A percentile compares a stretch with the other conserved stretches of the same genome.
Conservation (phyloP, 352 stramenopile genomes). For the Phytophthora parvispora region DNA sequence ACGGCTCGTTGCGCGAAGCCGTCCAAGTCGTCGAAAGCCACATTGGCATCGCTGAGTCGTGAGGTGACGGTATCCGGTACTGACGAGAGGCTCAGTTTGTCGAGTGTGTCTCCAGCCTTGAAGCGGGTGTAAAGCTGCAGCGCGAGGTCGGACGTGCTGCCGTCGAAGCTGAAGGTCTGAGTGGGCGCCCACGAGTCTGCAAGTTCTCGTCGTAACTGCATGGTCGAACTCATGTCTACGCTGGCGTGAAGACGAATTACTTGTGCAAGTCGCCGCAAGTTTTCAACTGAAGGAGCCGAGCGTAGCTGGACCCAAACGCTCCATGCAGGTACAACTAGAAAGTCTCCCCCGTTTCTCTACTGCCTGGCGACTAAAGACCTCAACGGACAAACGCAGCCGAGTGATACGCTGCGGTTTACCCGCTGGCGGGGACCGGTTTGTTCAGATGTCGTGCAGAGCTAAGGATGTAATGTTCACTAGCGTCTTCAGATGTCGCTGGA, state of each 20-base stretch:
- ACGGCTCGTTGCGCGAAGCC: conserved; percentile 59
- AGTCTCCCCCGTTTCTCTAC: conserved; percentile 1
- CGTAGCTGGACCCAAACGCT: neutral
- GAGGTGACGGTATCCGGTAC: conserved; percentile 29
- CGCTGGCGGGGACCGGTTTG: conserved; percentile 5
- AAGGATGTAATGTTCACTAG: neutral
- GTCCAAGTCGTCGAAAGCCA: conserved; percentile 32
- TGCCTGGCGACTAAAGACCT: conserved; percentile 4
- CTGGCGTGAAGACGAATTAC: too few species aligned
- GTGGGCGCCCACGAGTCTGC: conserved; percentile 18
- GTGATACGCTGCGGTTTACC: neutral
- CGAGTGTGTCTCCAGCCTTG: conserved; percentile 10
- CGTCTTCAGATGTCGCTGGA: neutral
- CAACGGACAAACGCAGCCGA: neutral
- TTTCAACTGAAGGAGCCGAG: conserved; percentile 12
- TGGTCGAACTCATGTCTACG: too few species aligned
- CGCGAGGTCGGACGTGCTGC: conserved; percentile 44
- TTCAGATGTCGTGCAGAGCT: neutral
- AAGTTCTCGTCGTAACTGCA: conserved; percentile 7
- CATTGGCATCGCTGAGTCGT: conserved; percentile 19
- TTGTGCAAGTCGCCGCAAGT: neutral
- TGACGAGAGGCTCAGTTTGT: conserved; percentile 12
- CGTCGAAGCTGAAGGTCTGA: conserved; percentile 28
- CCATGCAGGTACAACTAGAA: neutral
- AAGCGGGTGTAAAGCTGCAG: conserved; percentile 36